These are phyloP conservation scores for Chaetomiaceae sp. DNA, from an alignment of 2,329 filamentous ascomycete genomes.

Conservation along the genomic window DNA sequence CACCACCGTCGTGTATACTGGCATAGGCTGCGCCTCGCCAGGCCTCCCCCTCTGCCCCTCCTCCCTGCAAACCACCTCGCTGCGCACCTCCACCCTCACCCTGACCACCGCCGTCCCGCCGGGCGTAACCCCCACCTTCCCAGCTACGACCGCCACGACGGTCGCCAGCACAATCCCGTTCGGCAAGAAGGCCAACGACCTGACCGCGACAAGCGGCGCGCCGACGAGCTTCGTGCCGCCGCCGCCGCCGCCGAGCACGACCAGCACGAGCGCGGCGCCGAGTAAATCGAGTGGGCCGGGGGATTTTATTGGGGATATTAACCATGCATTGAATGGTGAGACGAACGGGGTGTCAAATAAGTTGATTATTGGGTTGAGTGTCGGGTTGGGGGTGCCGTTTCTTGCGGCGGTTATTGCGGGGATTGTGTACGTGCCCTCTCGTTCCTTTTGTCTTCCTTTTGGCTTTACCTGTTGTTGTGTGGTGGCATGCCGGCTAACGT, in stretches of 20 bases:
- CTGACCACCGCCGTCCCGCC: conserved; percentile 35
- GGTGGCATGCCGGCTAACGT: background rate
- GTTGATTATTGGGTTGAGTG: conserved; percentile 42
- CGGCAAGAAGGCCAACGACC: conserved; percentile 32
- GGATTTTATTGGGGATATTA: background rate
- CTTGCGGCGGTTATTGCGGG: conserved; percentile 29
- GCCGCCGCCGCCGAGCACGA: conserved; percentile 17
- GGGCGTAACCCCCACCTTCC: conserved; percentile 35
- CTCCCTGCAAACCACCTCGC: conserved; percentile 41
- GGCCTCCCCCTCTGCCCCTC: conserved; percentile 44
- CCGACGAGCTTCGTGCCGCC: conserved; percentile 41
- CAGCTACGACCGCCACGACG: conserved; percentile 28
- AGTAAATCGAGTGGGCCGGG: background rate
- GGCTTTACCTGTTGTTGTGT: background rate
- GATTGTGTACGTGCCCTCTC: conserved; percentile 28
- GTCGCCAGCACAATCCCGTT: conserved; percentile 37
- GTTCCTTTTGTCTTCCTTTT: background rate
- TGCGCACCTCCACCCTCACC: conserved; percentile 34
- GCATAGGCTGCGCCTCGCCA: conserved; percentile 37
- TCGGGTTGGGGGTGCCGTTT: conserved; percentile 40
- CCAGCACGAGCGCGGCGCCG: background rate
- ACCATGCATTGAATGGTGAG: conserved; percentile 22
- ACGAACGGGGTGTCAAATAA: conserved; percentile 36
- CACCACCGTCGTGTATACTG: conserved; percentile 39
- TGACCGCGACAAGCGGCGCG: conserved; percentile 37